Conservation (phyloP, 2,329 filamentous ascomycete genomes). For the Thermoascus crustaceus region DNA sequence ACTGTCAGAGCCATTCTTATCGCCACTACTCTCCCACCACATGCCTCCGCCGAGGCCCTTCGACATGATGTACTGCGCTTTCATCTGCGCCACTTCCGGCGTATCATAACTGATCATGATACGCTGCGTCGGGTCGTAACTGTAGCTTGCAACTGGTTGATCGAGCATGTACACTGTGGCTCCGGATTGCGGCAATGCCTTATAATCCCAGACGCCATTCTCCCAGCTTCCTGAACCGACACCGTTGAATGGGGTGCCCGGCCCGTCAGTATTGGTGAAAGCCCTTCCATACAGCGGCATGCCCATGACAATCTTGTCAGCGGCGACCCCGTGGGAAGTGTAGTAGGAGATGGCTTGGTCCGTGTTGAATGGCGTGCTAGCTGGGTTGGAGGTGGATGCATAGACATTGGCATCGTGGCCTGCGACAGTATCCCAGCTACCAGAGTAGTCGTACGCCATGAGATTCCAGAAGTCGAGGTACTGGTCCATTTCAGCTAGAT, state of each 20-base stretch:
- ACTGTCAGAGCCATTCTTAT: slow-evolving; percentile 57
- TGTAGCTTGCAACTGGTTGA: slow-evolving; percentile 56
- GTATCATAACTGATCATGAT: slow-evolving; percentile 70
- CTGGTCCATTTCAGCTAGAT: slow-evolving; percentile 38
- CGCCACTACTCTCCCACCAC: slow-evolving; percentile 90
- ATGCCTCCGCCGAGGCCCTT: slow-evolving; percentile 75
- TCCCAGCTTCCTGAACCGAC: slow-evolving; percentile 78
- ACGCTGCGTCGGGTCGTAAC: slow-evolving; percentile 52
- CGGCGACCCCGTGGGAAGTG: slow-evolving; percentile 52
- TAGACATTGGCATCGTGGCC: slow-evolving; percentile 79
- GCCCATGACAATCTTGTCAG: slow-evolving; percentile 72
- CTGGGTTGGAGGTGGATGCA: slow-evolving; percentile 48
- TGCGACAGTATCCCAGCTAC: slow-evolving; percentile 64
- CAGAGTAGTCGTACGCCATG: slow-evolving; percentile 84
- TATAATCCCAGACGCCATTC: slow-evolving; percentile 79
- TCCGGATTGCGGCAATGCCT: slow-evolving; percentile 64
- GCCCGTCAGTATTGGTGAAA: slow-evolving; percentile 70
- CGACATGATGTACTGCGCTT: slow-evolving; percentile 62
- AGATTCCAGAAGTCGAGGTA: slow-evolving; percentile 46
- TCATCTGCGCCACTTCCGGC: slow-evolving; percentile 57
- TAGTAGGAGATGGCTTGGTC: slow-evolving; percentile 65
- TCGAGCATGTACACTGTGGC: slow-evolving; percentile 54
- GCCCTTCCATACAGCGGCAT: slow-evolving; percentile 89
- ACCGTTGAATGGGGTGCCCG: slow-evolving; percentile 61
- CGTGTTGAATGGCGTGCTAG: slow-evolving; percentile 70